These are phyloP conservation scores for Trichoderma asperelloides DNA, from an alignment of 495 filamentous ascomycete species.

Conservation along the genomic window DNA sequence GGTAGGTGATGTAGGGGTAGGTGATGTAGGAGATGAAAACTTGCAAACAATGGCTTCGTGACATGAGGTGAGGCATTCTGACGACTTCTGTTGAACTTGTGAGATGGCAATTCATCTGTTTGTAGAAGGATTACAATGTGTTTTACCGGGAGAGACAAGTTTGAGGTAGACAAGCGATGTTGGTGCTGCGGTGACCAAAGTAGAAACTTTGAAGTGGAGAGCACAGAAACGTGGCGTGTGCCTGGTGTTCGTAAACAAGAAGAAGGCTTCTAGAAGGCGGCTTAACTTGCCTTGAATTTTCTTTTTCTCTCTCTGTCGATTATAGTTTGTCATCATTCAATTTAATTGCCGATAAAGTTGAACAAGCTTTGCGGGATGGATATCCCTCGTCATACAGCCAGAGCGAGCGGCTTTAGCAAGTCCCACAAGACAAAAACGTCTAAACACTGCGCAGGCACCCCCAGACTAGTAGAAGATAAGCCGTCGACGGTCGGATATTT, in stretches of 20 bases:
- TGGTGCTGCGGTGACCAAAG: not conserved
- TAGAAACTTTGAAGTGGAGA: not conserved
- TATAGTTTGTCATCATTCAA: too few relatives aligned
- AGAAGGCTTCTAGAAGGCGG: constrained; percentile 4
- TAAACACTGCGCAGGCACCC: too few relatives aligned
- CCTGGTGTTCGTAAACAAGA: not conserved
- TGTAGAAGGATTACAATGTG: not conserved
- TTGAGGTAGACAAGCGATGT: not conserved
- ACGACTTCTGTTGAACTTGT: not conserved
- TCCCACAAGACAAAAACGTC: too few relatives aligned
- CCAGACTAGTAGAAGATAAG: not conserved
- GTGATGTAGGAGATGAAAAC: not conserved
- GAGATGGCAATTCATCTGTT: not conserved
- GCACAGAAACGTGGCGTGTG: not conserved
- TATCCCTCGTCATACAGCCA: not conserved
- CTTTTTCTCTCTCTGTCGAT: too few relatives aligned
- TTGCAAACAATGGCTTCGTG: not conserved
- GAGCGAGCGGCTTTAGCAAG: not conserved
- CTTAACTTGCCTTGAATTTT: too few relatives aligned
- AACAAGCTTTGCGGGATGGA: not conserved
- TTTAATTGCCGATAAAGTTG: too few relatives aligned
- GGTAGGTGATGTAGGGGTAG: not conserved
- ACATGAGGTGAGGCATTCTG: not conserved
- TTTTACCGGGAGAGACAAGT: not conserved
- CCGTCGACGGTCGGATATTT: not conserved